A percentile compares a stretch with the other conserved stretches of the same genome.
phyloP scores from a whole-genome alignment of 345 rosid species.

The Brassica incana region DNA sequence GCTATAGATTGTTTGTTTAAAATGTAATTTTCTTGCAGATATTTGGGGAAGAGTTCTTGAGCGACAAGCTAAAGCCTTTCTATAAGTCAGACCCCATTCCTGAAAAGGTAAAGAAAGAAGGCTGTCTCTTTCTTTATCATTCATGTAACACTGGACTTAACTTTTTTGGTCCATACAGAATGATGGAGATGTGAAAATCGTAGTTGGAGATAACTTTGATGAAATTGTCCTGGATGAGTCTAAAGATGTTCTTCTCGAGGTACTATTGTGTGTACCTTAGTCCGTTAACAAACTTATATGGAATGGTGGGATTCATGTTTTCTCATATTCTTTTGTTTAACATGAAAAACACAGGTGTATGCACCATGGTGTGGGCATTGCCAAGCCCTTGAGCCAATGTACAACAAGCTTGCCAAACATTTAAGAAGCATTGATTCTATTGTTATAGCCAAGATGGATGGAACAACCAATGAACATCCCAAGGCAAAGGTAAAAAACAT shows the following conservation, averaged over 20 bases:
- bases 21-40: slow-evolving; percentile 41
- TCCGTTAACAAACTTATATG: neutral
- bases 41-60: slow-evolving; percentile 70
- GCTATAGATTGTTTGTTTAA: slow-evolving; percentile 4
- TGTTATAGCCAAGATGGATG: slow-evolving; percentile 98
- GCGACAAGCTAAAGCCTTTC: slow-evolving; percentile 85
- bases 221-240: slow-evolving; percentile 92
- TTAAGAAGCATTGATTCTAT: slow-evolving; percentile 72
- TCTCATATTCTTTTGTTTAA: slow-evolving; percentile 3
- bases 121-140: slow-evolving; percentile 15
- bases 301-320: neutral
- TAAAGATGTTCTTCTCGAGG: slow-evolving; percentile 98
- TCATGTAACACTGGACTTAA: slow-evolving; percentile 21
- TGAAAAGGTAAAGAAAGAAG: slow-evolving; percentile 56
- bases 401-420: slow-evolving; percentile 92
- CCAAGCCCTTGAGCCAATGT: slow-evolving; percentile 90
- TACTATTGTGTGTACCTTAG: slow-evolving; percentile 28
- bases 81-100: slow-evolving; percentile 94
- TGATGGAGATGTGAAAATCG: slow-evolving; percentile 92
- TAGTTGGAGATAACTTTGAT: slow-evolving; percentile 90
- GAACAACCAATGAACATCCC: slow-evolving; percentile 97
- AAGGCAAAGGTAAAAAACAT: slow-evolving; percentile 76
- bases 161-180: slow-evolving; percentile 50
- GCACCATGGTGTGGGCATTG: slow-evolving; percentile 99
- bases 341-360: slow-evolving; percentile 58